phyloP scores from a whole-genome alignment of 2,329 filamentous ascomycete species.

The Fusarium lyarnte region DNA sequence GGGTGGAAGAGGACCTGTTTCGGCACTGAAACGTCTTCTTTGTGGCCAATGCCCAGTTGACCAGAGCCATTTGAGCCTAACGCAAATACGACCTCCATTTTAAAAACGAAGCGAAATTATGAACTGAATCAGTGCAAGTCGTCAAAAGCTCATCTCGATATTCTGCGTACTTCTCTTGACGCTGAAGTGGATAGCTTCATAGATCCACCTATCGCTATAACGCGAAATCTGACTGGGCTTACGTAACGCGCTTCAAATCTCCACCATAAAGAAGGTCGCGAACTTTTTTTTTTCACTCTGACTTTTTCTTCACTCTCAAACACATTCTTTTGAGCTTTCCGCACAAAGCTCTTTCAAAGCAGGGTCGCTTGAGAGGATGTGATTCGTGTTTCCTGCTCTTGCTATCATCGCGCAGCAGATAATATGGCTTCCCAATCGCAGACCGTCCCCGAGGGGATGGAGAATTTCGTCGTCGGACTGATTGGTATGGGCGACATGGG shows the following conservation, averaged over 20 bases:
- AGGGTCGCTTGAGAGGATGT: constrained; percentile 41
- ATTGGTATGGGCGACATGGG: constrained; percentile 99
- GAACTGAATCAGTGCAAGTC: neutral
- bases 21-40: constrained; percentile 75
- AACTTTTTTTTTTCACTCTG: constrained; percentile 36
- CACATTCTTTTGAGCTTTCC: constrained; percentile 24
- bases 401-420: constrained; percentile 38
- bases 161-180: constrained; percentile 25
- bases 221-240: constrained; percentile 25
- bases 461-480: constrained; percentile 83
- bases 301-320: constrained; percentile 22
- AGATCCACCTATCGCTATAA: constrained; percentile 39
- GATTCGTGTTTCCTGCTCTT: constrained; percentile 39
- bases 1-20: constrained; percentile 68
- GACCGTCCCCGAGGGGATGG: constrained; percentile 59
- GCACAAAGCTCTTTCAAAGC: constrained; percentile 18
- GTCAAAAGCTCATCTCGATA: neutral
- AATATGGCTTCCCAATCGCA: constrained; percentile 44
- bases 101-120: neutral
- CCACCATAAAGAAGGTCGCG: constrained; percentile 38
- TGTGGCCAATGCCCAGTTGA: constrained; percentile 77
- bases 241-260: constrained; percentile 31
- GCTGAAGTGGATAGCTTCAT: constrained; percentile 30
- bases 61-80: constrained; percentile 82
- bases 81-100: constrained; percentile 68